Evolutionary conservation across 2,329 filamentous ascomycete genomes (phyloP).

Genomic region (Ceratocystis smalleyi): DNA sequence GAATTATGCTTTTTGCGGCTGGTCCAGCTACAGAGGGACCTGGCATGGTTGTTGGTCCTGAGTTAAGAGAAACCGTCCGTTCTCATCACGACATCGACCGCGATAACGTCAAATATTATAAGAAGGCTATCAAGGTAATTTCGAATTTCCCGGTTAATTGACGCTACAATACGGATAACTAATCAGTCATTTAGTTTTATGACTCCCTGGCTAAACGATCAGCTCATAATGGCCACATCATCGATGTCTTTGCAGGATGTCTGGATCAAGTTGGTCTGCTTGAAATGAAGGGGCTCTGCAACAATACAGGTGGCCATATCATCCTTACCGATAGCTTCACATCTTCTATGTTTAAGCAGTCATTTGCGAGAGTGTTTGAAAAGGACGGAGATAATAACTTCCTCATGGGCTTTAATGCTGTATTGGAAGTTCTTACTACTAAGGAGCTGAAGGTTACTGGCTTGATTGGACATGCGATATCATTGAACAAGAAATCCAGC

Average conservation of each 20-base stretch:
- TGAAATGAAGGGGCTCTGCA: conserved; percentile 95
- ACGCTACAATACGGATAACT: too few relatives aligned
- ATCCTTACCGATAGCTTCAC: conserved; percentile 97
- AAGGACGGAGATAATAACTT: conserved; percentile 92
- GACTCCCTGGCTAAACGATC: conserved; percentile 85
- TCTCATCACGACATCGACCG: conserved; percentile 98
- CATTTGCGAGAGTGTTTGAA: conserved; percentile 91
- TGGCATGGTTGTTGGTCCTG: conserved; percentile 89
- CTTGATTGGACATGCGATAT: conserved; percentile 89
- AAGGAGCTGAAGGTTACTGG: conserved; percentile 98
- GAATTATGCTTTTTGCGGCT: conserved; percentile 94
- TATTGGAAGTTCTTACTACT: conserved; percentile 86
- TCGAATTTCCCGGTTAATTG: too few relatives aligned
- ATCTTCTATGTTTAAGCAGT: conserved; percentile 98
- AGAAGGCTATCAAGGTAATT: conserved; percentile 82
- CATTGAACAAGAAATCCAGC: conserved; percentile 92
- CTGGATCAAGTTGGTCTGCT: conserved; percentile 91
- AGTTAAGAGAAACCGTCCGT: conserved; percentile 88
- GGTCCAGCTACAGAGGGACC: conserved; percentile 91
- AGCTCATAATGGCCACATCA: conserved; percentile 90
- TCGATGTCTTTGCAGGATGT: conserved; percentile 95
- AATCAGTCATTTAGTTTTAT: conserved; percentile 51
- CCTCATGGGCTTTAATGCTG: conserved; percentile 95
- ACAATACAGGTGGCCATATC: conserved; percentile 95
- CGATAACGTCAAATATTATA: conserved; percentile 99